A percentile compares a stretch with the other conserved stretches of the same genome.
Conservation (phyloP, 768 basidiomycete species). For the Tephrocybe sp. region DNA sequence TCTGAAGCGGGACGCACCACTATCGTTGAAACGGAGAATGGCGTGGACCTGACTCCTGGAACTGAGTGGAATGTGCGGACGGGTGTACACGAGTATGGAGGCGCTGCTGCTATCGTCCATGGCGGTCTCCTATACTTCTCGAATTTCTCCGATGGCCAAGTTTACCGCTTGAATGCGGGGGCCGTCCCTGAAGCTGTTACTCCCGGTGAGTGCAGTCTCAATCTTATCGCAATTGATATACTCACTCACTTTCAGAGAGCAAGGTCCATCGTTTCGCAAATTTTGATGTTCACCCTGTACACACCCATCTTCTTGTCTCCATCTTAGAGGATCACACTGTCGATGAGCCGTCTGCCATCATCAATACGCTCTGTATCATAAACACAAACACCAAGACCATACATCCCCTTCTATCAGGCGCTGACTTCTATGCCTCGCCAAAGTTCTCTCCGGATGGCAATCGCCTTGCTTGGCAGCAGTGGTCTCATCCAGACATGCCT, state of each 20-base stretch:
- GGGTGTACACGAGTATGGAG: constrained; percentile 70
- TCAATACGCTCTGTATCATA: constrained; percentile 60
- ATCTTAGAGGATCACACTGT: constrained; percentile 73
- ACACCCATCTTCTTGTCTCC: constrained; percentile 55
- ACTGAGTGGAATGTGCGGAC: constrained; percentile 57
- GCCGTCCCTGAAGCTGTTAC: constrained; percentile 52
- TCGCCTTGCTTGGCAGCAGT: constrained; percentile 26
- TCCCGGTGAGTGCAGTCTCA: constrained; percentile 49
- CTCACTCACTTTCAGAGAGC: constrained; percentile 33
- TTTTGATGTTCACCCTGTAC: constrained; percentile 55
- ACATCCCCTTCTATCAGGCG: constrained; percentile 48
- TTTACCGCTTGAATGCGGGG: constrained; percentile 40
- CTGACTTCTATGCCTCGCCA: constrained; percentile 71
- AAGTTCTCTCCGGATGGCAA: constrained; percentile 24
- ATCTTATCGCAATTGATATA: background rate
- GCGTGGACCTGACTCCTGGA: constrained; percentile 50
- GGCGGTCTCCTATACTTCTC: constrained; percentile 54
- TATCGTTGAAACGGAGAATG: constrained; percentile 50
- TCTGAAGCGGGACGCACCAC: constrained; percentile 51
- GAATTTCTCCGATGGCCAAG: constrained; percentile 44
- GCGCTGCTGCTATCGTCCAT: constrained; percentile 50
- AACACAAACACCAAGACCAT: constrained; percentile 45
- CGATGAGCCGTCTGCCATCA: constrained; percentile 47
- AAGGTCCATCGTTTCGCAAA: constrained; percentile 61
- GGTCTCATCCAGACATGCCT: constrained; percentile 28